phyloP scores from a whole-genome alignment of 495 filamentous ascomycete genomes.

The Usnea hakonensis region DNA sequence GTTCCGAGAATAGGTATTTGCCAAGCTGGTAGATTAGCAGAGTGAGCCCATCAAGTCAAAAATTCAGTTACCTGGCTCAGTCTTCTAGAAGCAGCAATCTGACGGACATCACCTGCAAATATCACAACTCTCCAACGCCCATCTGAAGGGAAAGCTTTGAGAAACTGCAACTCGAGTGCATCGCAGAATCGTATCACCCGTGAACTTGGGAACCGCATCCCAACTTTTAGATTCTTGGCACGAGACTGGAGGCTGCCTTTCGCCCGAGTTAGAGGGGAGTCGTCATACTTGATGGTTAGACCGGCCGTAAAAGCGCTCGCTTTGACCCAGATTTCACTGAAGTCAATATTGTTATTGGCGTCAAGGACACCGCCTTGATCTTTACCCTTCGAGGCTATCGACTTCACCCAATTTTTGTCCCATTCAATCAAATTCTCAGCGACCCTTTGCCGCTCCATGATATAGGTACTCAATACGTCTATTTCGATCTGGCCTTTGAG shows the following conservation, averaged over 20 bases:
- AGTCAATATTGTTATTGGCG: conserved; percentile 1
- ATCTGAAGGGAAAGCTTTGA: conserved; percentile 1
- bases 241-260: background rate
- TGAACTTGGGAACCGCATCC: conserved; percentile 9
- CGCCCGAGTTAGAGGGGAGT: conserved; percentile 5
- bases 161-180: background rate
- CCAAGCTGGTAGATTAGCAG: conserved; percentile 3
- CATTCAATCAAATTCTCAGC: background rate
- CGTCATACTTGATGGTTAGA: conserved; percentile 1
- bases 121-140: conserved; percentile 8
- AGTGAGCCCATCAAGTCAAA: background rate
- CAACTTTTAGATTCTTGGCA: background rate
- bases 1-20: conserved; percentile 4
- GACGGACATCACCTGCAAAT: conserved; percentile 8
- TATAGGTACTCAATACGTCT: background rate
- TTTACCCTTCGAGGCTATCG: background rate
- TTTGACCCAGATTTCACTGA: conserved; percentile 2
- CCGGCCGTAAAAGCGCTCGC: background rate
- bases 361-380: conserved; percentile 2
- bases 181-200: conserved; percentile 5
- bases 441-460: background rate
- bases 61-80: background rate
- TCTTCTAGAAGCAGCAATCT: background rate
- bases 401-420: background rate
- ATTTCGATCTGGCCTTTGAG: background rate